Conservation (phyloP, 805 yeast species). For the Metschnikowia lunata region DNA sequence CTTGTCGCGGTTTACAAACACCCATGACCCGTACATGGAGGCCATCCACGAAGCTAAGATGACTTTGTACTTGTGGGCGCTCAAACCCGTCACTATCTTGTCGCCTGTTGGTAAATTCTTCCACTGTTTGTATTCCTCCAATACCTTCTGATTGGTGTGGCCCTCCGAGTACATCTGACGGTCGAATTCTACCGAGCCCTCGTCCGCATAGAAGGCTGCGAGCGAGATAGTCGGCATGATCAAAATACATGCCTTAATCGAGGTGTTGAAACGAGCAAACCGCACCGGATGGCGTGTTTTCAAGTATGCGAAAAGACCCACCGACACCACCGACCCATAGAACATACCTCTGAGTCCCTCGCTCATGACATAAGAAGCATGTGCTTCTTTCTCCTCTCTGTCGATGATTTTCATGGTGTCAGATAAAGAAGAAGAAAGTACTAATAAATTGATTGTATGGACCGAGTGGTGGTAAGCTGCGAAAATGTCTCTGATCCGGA, state of each 20-base stretch:
- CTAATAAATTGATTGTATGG: too few relatives aligned
- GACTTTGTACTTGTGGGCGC: slow-evolving; percentile 33
- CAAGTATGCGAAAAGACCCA: slow-evolving; percentile 31
- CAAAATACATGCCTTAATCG: slow-evolving; percentile 35
- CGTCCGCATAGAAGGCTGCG: slow-evolving; percentile 41
- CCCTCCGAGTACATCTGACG: slow-evolving; percentile 31
- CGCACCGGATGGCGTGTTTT: slow-evolving; percentile 30
- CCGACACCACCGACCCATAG: slow-evolving; percentile 30
- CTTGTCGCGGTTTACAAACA: slow-evolving; percentile 24
- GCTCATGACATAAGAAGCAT: slow-evolving; percentile 28
- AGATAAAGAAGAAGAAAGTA: too few relatives aligned
- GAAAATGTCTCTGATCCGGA: too few relatives aligned
- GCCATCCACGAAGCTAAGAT: slow-evolving; percentile 38
- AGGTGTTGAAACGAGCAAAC: slow-evolving; percentile 33
- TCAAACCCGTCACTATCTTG: slow-evolving; percentile 25
- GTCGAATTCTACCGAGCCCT: slow-evolving; percentile 43
- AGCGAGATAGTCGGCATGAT: slow-evolving; percentile 37
- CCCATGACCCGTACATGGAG: slow-evolving; percentile 31
- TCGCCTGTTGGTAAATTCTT: slow-evolving; percentile 27
- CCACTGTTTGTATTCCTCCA: slow-evolving; percentile 37
- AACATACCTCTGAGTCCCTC: slow-evolving; percentile 39
- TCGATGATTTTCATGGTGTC: slow-evolving; percentile 33
- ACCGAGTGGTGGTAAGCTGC: too few relatives aligned
- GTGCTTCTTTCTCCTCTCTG: slow-evolving; percentile 38
- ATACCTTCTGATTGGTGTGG: slow-evolving; percentile 22